Evolutionary conservation across 768 basidiomycete species (phyloP).

Genomic region (Rhizopogon rudus): DNA sequence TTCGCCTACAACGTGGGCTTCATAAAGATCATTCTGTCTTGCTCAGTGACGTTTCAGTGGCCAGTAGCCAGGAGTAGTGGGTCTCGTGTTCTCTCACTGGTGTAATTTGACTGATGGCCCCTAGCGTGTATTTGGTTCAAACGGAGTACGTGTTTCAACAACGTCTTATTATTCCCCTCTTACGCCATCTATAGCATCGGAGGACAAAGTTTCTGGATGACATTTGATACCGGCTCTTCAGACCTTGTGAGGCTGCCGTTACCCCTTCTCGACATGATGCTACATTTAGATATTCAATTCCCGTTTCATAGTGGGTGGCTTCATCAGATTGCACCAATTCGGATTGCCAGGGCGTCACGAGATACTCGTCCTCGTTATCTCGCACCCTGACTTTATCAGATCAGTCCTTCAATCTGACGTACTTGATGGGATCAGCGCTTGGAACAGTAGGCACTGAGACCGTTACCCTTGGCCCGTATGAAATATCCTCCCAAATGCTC

Average conservation of each 20-base stretch:
- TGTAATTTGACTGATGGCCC: slow-evolving; percentile 3
- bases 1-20: slow-evolving; percentile 5
- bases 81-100: slow-evolving; percentile 5
- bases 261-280: background rate
- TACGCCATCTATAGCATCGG: slow-evolving; percentile 29
- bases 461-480: slow-evolving; percentile 39
- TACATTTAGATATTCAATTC: background rate
- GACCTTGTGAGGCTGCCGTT: slow-evolving; percentile 38
- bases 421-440: slow-evolving; percentile 45
- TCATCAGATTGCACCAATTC: slow-evolving; percentile 37
- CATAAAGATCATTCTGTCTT: slow-evolving; percentile 2
- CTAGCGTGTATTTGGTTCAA: slow-evolving; percentile 28
- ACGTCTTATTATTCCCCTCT: background rate
- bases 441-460: slow-evolving; percentile 45
- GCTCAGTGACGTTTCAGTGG: slow-evolving; percentile 14
- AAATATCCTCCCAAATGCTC: slow-evolving; percentile 43
- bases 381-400: slow-evolving; percentile 26
- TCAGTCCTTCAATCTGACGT: slow-evolving; percentile 38
- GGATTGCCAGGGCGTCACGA: slow-evolving; percentile 42
- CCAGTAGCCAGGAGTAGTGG: slow-evolving; percentile 19
- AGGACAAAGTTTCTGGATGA: slow-evolving; percentile 37
- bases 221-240: slow-evolving; percentile 55
- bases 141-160: slow-evolving; percentile 15
- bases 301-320: slow-evolving; percentile 40
- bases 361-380: slow-evolving; percentile 32